Percentiles rank a stretch among this genome's conserved stretches.
Conservation (phyloP, 1,284 basidiomycete genomes). For the Ceratobasidium sp. region DNA sequence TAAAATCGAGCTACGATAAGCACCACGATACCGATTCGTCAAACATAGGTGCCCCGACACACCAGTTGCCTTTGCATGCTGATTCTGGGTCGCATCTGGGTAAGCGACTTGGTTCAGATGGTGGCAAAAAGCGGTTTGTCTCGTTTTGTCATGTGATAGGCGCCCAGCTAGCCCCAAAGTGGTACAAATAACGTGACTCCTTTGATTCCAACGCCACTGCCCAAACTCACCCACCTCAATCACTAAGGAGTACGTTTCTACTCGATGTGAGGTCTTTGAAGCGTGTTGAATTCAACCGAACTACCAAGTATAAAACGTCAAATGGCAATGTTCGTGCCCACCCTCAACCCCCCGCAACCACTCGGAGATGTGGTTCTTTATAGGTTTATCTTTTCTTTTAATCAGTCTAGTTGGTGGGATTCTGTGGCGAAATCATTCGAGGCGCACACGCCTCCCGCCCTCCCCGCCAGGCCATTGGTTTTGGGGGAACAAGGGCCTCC, state of each 20-base stretch:
- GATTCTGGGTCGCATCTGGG: too few relatives aligned
- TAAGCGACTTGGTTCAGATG: too few relatives aligned
- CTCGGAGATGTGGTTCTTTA: not conserved
- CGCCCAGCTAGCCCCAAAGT: too few relatives aligned
- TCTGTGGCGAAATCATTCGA: not conserved
- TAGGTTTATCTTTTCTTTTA: not conserved
- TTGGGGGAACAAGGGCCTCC: conserved; percentile 12
- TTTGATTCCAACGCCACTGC: not conserved
- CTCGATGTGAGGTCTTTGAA: not conserved
- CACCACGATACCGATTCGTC: too few relatives aligned
- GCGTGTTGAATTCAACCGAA: not conserved
- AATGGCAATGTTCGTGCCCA: not conserved
- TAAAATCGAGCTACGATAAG: too few relatives aligned
- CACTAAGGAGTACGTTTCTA: too few relatives aligned
- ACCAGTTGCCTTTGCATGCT: too few relatives aligned
- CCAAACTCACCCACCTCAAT: too few relatives aligned
- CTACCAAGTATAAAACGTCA: not conserved
- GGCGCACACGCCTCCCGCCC: not conserved
- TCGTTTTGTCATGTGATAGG: too few relatives aligned
- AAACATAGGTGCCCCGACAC: too few relatives aligned
- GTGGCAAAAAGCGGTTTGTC: too few relatives aligned
- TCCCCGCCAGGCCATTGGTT: conserved; percentile 28
- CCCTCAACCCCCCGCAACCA: not conserved
- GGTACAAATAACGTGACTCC: too few relatives aligned
- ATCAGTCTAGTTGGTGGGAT: not conserved